Percentiles rank a stretch among this genome's conserved stretches.
These are phyloP conservation scores for Cercospora zeina DNA, from an alignment of 2,329 filamentous ascomycete species.

Conservation along the genomic window DNA sequence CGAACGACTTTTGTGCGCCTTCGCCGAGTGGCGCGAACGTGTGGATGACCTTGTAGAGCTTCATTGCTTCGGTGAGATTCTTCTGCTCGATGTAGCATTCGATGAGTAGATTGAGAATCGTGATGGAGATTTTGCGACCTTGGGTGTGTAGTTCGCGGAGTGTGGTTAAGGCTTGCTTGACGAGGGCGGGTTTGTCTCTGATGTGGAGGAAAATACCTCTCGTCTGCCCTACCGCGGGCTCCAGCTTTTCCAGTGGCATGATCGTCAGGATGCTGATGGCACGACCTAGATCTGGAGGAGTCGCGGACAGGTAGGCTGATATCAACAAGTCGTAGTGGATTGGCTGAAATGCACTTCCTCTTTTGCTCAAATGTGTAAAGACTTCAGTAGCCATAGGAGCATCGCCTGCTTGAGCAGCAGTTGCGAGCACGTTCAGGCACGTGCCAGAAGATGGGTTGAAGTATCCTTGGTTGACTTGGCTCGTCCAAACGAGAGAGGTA, in stretches of 20 bases:
- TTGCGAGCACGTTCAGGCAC: slow-evolving; percentile 67
- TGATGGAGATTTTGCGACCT: slow-evolving; percentile 54
- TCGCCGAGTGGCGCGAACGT: slow-evolving; percentile 37
- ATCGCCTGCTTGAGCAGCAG: slow-evolving; percentile 70
- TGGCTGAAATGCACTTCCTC: slow-evolving; percentile 58
- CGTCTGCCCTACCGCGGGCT: slow-evolving; percentile 61
- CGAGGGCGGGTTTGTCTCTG: slow-evolving; percentile 47
- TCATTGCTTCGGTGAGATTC: slow-evolving; percentile 55
- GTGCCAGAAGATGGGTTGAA: slow-evolving; percentile 65
- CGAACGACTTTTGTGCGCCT: slow-evolving; percentile 33
- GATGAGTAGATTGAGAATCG: slow-evolving; percentile 55
- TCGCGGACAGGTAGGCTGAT: slow-evolving; percentile 63
- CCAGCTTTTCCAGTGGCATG: slow-evolving; percentile 66
- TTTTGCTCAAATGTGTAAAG: slow-evolving; percentile 63
- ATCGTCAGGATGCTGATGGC: slow-evolving; percentile 71
- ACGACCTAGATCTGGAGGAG: slow-evolving; percentile 58
- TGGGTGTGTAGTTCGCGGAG: slow-evolving; percentile 58
- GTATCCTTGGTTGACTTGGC: slow-evolving; percentile 59
- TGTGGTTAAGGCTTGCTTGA: slow-evolving; percentile 56
- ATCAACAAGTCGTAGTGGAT: slow-evolving; percentile 80
- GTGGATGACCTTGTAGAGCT: slow-evolving; percentile 63
- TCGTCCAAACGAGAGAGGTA: slow-evolving; percentile 70
- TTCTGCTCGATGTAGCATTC: slow-evolving; percentile 51
- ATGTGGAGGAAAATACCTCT: slow-evolving; percentile 63
- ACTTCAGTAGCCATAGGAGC: slow-evolving; percentile 68